Evolutionary conservation across 139 green algal species (phyloP).

Genomic region (Chlorella sp.): DNA sequence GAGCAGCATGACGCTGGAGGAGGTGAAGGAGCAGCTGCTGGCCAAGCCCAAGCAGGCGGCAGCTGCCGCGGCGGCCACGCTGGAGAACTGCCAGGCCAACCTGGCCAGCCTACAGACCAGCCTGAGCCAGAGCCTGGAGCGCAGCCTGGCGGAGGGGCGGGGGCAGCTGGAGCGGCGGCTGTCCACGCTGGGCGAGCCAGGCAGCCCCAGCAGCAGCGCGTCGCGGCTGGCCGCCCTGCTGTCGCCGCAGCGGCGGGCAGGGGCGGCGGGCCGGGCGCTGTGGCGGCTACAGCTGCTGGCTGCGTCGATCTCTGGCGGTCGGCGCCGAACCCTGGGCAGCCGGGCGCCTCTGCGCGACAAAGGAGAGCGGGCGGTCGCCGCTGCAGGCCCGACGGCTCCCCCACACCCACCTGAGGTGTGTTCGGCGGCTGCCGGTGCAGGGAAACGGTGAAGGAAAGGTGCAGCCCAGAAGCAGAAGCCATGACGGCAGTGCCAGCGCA

Average conservation of each 20-base stretch:
- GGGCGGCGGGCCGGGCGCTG: neutral
- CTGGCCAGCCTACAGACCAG: slow-evolving; percentile 39
- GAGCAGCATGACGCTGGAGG: slow-evolving; percentile 34
- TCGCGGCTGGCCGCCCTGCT: slow-evolving; percentile 32
- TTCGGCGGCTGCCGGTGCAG: no score
- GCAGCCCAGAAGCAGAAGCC: no score
- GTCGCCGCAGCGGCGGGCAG: neutral
- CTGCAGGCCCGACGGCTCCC: no score
- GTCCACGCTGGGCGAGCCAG: slow-evolving; percentile 37
- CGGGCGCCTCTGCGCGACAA: no score
- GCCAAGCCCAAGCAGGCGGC: slow-evolving; percentile 45
- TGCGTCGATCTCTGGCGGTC: no score
- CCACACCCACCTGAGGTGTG: no score
- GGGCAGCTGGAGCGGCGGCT: slow-evolving; percentile 29
- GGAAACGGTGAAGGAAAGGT: no score
- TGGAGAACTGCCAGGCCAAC: slow-evolving; percentile 60
- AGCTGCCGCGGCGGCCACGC: slow-evolving; percentile 41
- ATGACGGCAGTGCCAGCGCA: no score
- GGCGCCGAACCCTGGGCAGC: no score
- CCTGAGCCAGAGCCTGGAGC: slow-evolving; percentile 25
- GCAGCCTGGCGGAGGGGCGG: slow-evolving; percentile 34
- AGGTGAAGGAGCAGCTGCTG: slow-evolving; percentile 41
- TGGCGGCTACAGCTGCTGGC: neutral
- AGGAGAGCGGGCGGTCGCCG: no score
- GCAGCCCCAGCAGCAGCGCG: slow-evolving; percentile 21